Conservation (phyloP, 2,329 filamentous ascomycete genomes). For the Cladosporium velox region DNA sequence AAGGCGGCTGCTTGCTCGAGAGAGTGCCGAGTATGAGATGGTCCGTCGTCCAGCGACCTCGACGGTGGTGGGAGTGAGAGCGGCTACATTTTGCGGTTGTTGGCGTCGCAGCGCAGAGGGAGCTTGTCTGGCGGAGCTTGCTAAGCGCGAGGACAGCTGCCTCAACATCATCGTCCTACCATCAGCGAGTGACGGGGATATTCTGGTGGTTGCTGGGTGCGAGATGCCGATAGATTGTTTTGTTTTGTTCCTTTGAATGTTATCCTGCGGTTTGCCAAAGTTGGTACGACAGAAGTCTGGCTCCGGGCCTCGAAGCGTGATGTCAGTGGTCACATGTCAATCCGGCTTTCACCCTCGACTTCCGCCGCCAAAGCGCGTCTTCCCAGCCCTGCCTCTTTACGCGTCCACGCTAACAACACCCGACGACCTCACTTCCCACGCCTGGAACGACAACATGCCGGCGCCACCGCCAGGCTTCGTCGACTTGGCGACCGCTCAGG, state of each 20-base stretch:
- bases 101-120: slow-evolving; percentile 52
- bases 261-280: not conserved
- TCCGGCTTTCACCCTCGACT: slow-evolving; percentile 5
- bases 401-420: not conserved
- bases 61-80: slow-evolving; percentile 24
- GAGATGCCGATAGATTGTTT: not conserved
- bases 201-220: not conserved
- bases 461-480: slow-evolving; percentile 30
- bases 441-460: slow-evolving; percentile 6
- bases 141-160: slow-evolving; percentile 72
- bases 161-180: slow-evolving; percentile 48
- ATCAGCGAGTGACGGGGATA: slow-evolving; percentile 20
- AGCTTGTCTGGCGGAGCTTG: slow-evolving; percentile 65
- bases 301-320: slow-evolving; percentile 3
- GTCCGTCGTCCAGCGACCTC: slow-evolving; percentile 27
- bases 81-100: slow-evolving; percentile 35
- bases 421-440: slow-evolving; percentile 1
- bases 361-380: slow-evolving; percentile 15
- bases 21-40: slow-evolving; percentile 32
- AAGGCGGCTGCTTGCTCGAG: slow-evolving; percentile 24
- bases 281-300: slow-evolving; percentile 5
- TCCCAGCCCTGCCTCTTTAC: slow-evolving; percentile 11
- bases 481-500: slow-evolving; percentile 30
- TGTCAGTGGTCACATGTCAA: slow-evolving; percentile 10
- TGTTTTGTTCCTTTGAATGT: not conserved